Percentiles rank a stretch among this genome's conserved stretches.
phyloP scores from a whole-genome alignment of 352 stramenopile species.

The Pythium biforme region DNA sequence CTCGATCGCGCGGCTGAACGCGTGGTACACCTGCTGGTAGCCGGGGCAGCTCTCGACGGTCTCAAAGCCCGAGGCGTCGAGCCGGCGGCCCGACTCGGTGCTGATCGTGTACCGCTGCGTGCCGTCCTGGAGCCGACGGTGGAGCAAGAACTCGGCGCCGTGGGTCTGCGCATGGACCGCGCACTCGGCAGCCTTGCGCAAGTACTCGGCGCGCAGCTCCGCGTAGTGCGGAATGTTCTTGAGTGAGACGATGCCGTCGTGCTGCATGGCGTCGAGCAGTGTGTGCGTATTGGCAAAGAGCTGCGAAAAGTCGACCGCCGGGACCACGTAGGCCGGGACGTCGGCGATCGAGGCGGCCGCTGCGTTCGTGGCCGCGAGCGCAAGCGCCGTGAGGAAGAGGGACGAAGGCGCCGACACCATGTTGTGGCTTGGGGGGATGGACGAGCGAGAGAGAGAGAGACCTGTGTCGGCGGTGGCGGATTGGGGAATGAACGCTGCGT shows the following conservation, averaged over 20 bases:
- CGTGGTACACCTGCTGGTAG: slow-evolving; percentile 49
- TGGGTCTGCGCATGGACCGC: slow-evolving; percentile 46
- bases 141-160: slow-evolving; percentile 62
- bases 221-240: slow-evolving; percentile 70
- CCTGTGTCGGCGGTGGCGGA: slow-evolving; percentile 2
- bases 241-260: slow-evolving; percentile 72
- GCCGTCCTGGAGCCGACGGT: slow-evolving; percentile 62
- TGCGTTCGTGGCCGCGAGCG: slow-evolving; percentile 12
- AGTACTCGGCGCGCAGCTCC: slow-evolving; percentile 46
- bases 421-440: not conserved
- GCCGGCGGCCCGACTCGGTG: slow-evolving; percentile 47
- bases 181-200: slow-evolving; percentile 56
- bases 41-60: slow-evolving; percentile 50
- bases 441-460: not conserved
- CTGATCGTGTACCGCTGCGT: slow-evolving; percentile 79
- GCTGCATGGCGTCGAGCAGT: slow-evolving; percentile 53
- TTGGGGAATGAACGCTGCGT: slow-evolving; percentile 10
- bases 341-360: slow-evolving; percentile 18
- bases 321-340: slow-evolving; percentile 48
- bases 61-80: slow-evolving; percentile 39
- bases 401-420: slow-evolving; percentile 6
- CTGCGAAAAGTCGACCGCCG: slow-evolving; percentile 53
- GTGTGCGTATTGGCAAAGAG: slow-evolving; percentile 31
- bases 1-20: slow-evolving; percentile 60
- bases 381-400: not conserved